A percentile compares a stretch with the other conserved stretches of the same genome.
Conservation (phyloP, 1,139 yeast genomes). For the Yamadazyma sp. region DNA sequence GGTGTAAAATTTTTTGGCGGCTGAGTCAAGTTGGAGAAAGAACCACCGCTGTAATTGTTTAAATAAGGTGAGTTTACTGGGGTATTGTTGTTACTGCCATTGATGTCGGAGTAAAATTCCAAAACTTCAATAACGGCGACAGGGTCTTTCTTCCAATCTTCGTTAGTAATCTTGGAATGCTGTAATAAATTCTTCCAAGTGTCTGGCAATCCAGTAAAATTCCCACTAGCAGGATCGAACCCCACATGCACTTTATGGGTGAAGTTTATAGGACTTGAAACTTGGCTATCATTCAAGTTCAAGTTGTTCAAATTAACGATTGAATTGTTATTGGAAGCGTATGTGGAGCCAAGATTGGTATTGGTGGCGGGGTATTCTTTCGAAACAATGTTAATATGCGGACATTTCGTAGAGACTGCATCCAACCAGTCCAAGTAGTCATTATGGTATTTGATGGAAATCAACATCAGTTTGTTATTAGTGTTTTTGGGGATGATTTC, state of each 20-base stretch:
- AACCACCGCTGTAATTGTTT: constrained; percentile 6
- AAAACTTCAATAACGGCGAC: constrained; percentile 89
- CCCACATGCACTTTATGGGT: constrained; percentile 67
- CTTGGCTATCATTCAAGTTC: constrained; percentile 32
- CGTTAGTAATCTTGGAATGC: constrained; percentile 77
- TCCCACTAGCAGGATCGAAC: constrained; percentile 71
- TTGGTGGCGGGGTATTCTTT: constrained; percentile 3
- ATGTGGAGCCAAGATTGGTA: background rate
- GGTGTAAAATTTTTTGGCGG: constrained; percentile 30
- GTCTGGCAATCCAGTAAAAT: constrained; percentile 75
- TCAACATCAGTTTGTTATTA: constrained; percentile 62
- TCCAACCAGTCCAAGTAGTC: constrained; percentile 93
- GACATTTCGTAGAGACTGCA: constrained; percentile 83
- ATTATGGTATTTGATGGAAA: constrained; percentile 74
- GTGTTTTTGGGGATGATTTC: constrained; percentile 66
- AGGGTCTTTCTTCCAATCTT: constrained; percentile 82
- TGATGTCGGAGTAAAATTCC: constrained; percentile 69
- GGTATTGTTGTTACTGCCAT: constrained; percentile 31
- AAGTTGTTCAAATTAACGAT: constrained; percentile 4
- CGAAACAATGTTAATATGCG: constrained; percentile 42
- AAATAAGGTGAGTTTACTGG: constrained; percentile 27
- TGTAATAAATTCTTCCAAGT: constrained; percentile 75
- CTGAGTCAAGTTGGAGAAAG: constrained; percentile 16
- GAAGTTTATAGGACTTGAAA: constrained; percentile 77
- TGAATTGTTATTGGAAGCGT: constrained; percentile 1